These are phyloP conservation scores for Monilinia fructicola DNA, from an alignment of 2,329 filamentous ascomycete species.

Conservation along the genomic window DNA sequence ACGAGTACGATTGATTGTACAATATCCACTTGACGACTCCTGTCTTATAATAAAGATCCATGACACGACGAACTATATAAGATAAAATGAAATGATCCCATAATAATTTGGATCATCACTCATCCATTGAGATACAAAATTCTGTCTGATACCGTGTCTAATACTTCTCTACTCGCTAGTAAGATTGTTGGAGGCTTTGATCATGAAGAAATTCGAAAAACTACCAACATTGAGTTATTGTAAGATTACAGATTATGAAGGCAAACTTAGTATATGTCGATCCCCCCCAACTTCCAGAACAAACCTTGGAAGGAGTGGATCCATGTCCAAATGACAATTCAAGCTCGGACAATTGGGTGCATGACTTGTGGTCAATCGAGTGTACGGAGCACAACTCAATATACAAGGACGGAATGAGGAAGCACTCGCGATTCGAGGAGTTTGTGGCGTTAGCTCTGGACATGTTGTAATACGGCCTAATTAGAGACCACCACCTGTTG, in stretches of 20 bases:
- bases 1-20: background rate
- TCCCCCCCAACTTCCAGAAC: constrained; percentile 20
- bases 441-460: background rate
- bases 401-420: background rate
- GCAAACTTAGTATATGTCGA: constrained; percentile 11
- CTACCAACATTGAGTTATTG: background rate
- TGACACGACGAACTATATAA: background rate
- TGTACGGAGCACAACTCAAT: background rate
- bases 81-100: background rate
- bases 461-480: background rate
- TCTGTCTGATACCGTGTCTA: background rate
- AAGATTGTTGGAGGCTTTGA: background rate
- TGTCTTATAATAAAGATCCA: constrained; percentile 6
- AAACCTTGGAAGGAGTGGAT: constrained; percentile 12
- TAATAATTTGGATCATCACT: constrained; percentile 6
- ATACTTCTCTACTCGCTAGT: background rate
- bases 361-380: background rate
- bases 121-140: background rate
- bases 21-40: background rate
- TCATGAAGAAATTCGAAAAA: background rate
- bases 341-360: constrained; percentile 13
- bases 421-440: background rate
- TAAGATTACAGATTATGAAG: background rate
- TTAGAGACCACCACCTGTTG: background rate
- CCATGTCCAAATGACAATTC: background rate